phyloP scores from a whole-genome alignment of 2,329 filamentous ascomycete species.

The Cordyceps cateniannulata region DNA sequence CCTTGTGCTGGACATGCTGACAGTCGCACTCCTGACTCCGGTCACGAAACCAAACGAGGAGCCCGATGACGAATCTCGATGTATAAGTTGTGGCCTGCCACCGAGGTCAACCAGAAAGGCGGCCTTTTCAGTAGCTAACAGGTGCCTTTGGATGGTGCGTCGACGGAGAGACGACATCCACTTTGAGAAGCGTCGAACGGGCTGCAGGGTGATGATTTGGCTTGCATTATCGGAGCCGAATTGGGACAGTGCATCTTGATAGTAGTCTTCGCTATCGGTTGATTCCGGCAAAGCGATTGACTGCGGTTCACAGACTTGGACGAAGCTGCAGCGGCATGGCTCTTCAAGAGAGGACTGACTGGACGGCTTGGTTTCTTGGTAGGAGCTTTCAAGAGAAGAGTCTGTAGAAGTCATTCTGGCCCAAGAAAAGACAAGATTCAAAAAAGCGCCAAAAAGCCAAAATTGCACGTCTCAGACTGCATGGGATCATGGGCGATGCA shows the following conservation, averaged over 20 bases:
- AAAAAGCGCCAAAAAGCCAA: constrained; percentile 11
- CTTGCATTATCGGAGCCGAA: constrained; percentile 1
- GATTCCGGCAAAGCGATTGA: constrained; percentile 4
- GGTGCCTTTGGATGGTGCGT: constrained; percentile 38
- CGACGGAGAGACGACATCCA: constrained; percentile 68
- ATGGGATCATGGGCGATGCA: background rate
- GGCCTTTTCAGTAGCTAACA: constrained; percentile 10
- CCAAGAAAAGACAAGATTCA: constrained; percentile 10
- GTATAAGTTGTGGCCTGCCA: constrained; percentile 17
- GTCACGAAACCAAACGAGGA: constrained; percentile 76
- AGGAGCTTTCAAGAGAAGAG: background rate
- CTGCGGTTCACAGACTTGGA: background rate
- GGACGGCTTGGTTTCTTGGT: background rate
- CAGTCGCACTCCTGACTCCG: constrained; percentile 73
- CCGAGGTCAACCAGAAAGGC: background rate
- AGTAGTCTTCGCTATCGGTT: constrained; percentile 3
- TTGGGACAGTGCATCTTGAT: constrained; percentile 2
- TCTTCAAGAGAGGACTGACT: constrained; percentile 6
- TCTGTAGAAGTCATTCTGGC: constrained; percentile 9
- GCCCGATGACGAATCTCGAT: constrained; percentile 58
- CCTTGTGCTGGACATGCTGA: constrained; percentile 61
- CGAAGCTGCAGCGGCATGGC: constrained; percentile 3
- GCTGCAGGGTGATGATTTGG: background rate
- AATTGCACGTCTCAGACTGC: constrained; percentile 5
- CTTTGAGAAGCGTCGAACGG: constrained; percentile 28